phyloP scores from a whole-genome alignment of 2,329 filamentous ascomycete species.

The Hypoxylon sp. region DNA sequence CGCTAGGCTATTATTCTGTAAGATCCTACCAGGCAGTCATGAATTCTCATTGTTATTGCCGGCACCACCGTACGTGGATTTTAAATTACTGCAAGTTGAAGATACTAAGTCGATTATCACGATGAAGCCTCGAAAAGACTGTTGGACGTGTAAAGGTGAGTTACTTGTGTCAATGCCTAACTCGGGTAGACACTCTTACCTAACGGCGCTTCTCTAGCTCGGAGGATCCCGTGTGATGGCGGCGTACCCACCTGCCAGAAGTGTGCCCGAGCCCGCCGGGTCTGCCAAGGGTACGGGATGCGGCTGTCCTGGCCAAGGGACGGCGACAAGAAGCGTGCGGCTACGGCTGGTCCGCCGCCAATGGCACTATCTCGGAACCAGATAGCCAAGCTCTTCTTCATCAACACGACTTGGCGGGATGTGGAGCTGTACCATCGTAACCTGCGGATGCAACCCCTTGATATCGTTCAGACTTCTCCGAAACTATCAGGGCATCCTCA shows the following conservation, averaged over 20 bases:
- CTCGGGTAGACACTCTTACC: neutral
- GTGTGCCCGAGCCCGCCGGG: constrained; percentile 38
- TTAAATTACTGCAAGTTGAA: neutral
- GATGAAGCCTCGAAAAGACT: constrained; percentile 35
- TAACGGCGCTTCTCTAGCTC: constrained; percentile 32
- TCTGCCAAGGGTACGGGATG: constrained; percentile 45
- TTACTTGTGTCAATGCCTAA: neutral
- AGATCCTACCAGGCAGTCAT: neutral
- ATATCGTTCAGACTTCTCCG: neutral
- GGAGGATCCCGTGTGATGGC: constrained; percentile 45
- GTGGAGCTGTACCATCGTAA: constrained; percentile 36
- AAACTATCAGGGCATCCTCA: neutral
- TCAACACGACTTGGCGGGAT: constrained; percentile 45
- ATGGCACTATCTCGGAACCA: neutral
- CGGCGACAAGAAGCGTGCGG: constrained; percentile 43
- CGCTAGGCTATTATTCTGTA: neutral
- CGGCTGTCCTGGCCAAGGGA: constrained; percentile 50
- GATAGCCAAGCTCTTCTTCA: constrained; percentile 25
- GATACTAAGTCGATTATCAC: neutral
- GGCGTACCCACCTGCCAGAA: constrained; percentile 39
- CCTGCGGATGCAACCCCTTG: neutral
- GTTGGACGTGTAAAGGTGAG: constrained; percentile 47
- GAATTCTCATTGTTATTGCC: neutral
- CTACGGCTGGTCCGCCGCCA: constrained; percentile 20
- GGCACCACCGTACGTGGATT: neutral